These are phyloP conservation scores for Kalaharituber pfeilii DNA, from an alignment of 2,329 filamentous ascomycete species.

Conservation along the genomic window DNA sequence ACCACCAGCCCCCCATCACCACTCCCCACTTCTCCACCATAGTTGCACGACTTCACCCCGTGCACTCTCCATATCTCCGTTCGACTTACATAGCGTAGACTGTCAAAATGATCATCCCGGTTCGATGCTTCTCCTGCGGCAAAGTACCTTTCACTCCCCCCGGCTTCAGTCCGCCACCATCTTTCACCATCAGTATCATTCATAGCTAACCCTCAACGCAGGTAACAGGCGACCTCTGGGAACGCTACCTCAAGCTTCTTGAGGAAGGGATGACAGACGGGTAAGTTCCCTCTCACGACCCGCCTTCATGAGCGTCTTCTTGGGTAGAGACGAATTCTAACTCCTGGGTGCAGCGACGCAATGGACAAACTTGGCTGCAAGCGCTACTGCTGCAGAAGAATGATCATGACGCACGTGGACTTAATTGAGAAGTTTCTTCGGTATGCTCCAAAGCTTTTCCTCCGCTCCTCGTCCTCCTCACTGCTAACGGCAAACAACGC, in stretches of 20 bases:
- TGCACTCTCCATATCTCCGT: not conserved
- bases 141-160: constrained; percentile 45
- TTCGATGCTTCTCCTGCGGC: constrained; percentile 96
- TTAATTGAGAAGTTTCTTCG: constrained; percentile 95
- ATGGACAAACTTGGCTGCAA: constrained; percentile 90
- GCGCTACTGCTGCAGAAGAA: constrained; percentile 94
- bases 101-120: constrained; percentile 84
- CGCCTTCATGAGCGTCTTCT: not conserved
- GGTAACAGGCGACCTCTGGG: constrained; percentile 96
- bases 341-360: constrained; percentile 55
- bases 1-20: not conserved
- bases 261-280: constrained; percentile 60
- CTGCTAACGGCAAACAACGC: constrained; percentile 5
- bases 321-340: not conserved
- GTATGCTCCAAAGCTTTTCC: constrained; percentile 34
- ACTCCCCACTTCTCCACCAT: no score
- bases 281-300: constrained; percentile 41
- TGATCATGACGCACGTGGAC: constrained; percentile 99
- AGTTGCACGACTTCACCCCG: no score
- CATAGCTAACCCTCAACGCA: constrained; percentile 29
- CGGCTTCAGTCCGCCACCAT: not conserved
- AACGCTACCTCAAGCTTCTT: constrained; percentile 78
- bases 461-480: constrained; percentile 8
- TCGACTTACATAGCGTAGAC: not conserved
- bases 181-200: constrained; percentile 3